Percentiles rank a stretch among this genome's conserved stretches.
phyloP scores from a whole-genome alignment of 2,329 filamentous ascomycete species.

The Helotiales sp. region DNA sequence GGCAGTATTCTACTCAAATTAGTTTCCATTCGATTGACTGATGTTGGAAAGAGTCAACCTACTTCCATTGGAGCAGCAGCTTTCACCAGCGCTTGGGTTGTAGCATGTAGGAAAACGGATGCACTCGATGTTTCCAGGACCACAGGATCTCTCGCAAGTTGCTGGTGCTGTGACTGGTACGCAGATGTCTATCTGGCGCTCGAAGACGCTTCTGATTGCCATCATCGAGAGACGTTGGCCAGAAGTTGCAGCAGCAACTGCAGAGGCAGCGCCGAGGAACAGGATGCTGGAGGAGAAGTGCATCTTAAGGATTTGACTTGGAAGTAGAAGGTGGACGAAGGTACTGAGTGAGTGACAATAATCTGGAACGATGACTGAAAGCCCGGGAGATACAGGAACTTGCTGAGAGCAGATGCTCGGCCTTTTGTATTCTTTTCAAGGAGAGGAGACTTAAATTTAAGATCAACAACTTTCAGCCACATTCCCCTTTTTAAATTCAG shows the following conservation, averaged over 20 bases:
- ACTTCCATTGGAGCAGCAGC: conserved; percentile 16
- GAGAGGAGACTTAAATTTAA: neutral
- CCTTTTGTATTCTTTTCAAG: neutral
- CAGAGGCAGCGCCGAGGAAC: conserved; percentile 2
- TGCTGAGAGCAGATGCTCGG: neutral
- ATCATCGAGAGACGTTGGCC: conserved; percentile 11
- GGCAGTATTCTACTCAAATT: conserved; percentile 12
- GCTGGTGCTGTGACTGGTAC: conserved; percentile 8
- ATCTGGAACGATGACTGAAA: neutral
- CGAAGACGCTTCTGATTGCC: conserved; percentile 9
- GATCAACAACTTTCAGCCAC: neutral
- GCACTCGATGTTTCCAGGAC: conserved; percentile 10
- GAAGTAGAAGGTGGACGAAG: too few species aligned
- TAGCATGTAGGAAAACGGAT: conserved; percentile 14
- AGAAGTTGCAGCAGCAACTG: neutral
- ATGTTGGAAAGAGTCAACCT: neutral
- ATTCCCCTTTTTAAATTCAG: neutral
- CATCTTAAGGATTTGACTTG: neutral
- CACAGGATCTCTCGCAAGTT: conserved; percentile 14
- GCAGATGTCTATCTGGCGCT: conserved; percentile 6
- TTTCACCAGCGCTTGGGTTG: conserved; percentile 14
- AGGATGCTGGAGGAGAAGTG: conserved; percentile 1
- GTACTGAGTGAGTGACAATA: neutral
- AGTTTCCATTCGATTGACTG: neutral
- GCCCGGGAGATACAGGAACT: neutral